phyloP scores from a whole-genome alignment of 371 early-diverging fungal species.

The Circinella umbellata region DNA sequence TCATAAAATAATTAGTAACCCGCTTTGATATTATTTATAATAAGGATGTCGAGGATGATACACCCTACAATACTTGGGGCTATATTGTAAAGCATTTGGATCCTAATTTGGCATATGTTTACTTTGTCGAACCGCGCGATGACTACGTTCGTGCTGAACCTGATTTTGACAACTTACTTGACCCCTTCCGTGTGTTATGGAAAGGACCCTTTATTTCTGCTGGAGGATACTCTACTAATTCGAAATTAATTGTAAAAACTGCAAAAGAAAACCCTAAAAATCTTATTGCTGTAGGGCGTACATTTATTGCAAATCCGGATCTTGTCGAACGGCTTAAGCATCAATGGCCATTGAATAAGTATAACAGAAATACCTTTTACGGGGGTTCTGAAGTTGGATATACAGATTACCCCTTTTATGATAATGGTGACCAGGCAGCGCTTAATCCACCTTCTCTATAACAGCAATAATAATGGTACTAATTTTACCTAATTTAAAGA shows the following conservation, averaged over 20 bases:
- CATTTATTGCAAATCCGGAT: constrained; percentile 45
- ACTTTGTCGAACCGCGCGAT: constrained; percentile 42
- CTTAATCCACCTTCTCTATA: too few species aligned
- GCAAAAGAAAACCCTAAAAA: constrained; percentile 27
- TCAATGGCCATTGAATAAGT: constrained; percentile 27
- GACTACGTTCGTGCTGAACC: constrained; percentile 11
- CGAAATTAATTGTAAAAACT: constrained; percentile 15
- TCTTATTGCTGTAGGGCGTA: constrained; percentile 35
- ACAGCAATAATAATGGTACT: too few species aligned
- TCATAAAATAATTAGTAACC: neutral
- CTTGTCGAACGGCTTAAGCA: constrained; percentile 31
- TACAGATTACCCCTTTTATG: constrained; percentile 35
- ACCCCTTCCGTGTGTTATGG: constrained; percentile 37
- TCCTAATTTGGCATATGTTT: constrained; percentile 36
- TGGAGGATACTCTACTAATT: constrained; percentile 30
- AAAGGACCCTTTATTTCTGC: constrained; percentile 35
- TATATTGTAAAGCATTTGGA: constrained; percentile 26
- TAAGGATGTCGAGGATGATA: constrained; percentile 35
- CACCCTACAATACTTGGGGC: constrained; percentile 39
- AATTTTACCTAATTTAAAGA: too few species aligned
- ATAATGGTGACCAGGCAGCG: neutral
- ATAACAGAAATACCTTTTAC: constrained; percentile 33
- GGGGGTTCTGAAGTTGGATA: constrained; percentile 20
- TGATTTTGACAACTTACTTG: constrained; percentile 18
- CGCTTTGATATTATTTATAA: neutral